Evolutionary conservation across 139 green algal species (phyloP).

Genomic region (Edaphochlamys debaryana): DNA sequence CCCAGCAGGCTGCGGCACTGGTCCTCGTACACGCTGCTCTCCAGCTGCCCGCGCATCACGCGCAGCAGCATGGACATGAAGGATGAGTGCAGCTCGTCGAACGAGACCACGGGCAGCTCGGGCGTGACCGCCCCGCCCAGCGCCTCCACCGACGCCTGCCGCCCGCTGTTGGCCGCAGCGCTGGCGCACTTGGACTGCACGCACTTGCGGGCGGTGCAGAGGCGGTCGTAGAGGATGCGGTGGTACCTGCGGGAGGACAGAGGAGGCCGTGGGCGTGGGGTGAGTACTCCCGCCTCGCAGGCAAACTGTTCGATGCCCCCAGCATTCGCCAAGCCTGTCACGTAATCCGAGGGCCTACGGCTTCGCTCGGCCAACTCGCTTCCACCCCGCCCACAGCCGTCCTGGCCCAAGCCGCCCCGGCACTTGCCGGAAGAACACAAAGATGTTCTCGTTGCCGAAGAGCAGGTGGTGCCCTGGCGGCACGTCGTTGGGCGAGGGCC

Average conservation of each 20-base stretch:
- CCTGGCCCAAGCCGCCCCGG: too few species aligned
- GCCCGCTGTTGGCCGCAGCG: constrained; percentile 20
- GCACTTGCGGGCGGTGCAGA: constrained; percentile 65
- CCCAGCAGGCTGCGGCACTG: constrained; percentile 74
- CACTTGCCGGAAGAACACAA: constrained; percentile 92
- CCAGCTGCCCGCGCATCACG: constrained; percentile 65
- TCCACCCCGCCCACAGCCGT: too few species aligned
- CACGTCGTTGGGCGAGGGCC: constrained; percentile 11
- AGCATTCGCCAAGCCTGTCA: too few species aligned
- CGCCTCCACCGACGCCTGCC: background rate
- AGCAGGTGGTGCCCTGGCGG: constrained; percentile 55
- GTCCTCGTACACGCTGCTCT: constrained; percentile 75
- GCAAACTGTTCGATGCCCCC: too few species aligned
- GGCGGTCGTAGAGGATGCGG: constrained; percentile 84
- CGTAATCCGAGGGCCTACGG: too few species aligned
- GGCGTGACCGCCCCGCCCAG: constrained; percentile 18
- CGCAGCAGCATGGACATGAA: constrained; percentile 65
- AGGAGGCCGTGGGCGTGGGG: too few species aligned
- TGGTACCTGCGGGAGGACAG: constrained; percentile 29
- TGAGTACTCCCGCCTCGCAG: too few species aligned
- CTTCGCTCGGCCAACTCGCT: too few species aligned
- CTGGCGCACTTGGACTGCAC: constrained; percentile 47
- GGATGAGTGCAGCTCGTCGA: constrained; percentile 53
- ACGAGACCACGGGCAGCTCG: constrained; percentile 20
- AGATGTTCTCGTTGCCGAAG: constrained; percentile 94